Evolutionary conservation across 2,329 filamentous ascomycete genomes (phyloP).

Genomic region (Immersiporthe knoxdaviesiana): DNA sequence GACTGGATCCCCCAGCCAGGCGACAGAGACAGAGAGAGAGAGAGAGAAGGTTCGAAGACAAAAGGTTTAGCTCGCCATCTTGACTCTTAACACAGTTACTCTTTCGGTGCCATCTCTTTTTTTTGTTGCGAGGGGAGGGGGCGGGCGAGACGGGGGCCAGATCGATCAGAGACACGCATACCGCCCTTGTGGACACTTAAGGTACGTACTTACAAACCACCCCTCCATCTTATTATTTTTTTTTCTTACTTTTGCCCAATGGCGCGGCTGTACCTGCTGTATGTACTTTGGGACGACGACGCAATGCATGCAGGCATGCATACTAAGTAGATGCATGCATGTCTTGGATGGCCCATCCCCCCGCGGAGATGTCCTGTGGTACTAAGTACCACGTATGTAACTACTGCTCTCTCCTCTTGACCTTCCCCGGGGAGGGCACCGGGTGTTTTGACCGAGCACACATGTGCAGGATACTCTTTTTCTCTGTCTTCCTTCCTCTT

Average conservation of each 20-base stretch:
- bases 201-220: neutral
- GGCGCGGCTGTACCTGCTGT: constrained; percentile 5
- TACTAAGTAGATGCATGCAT: too few relatives aligned
- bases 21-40: neutral
- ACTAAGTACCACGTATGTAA: neutral
- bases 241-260: neutral
- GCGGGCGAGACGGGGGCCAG: neutral
- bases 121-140: neutral
- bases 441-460: constrained; percentile 3
- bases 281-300: neutral
- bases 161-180: constrained; percentile 19
- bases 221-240: neutral
- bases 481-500: neutral
- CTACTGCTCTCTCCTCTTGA: neutral
- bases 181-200: neutral
- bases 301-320: neutral
- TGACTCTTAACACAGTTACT: neutral
- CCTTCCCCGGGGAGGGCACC: neutral
- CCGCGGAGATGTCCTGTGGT: neutral
- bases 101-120: neutral
- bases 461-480: neutral
- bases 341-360: constrained; percentile 9
- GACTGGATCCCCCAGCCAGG: neutral
- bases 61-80: neutral
- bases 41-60: neutral